phyloP scores from a whole-genome alignment of 192 early-diverging fungal genomes.

The Powellomyces hirtus region DNA sequence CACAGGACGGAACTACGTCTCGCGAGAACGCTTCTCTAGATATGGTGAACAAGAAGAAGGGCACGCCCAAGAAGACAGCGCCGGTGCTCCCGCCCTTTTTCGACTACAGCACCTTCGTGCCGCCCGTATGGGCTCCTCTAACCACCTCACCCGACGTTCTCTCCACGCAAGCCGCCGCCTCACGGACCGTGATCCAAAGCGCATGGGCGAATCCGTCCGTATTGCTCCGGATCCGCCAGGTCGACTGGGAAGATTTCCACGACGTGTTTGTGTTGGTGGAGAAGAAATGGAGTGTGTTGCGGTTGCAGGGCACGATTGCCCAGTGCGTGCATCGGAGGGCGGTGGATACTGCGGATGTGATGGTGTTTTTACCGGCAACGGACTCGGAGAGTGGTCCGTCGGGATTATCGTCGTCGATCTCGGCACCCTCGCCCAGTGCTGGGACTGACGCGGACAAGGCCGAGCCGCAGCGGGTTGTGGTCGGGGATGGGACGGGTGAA shows the following conservation, averaged over 20 bases:
- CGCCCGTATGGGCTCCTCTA: conserved; percentile 14
- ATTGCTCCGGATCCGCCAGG: conserved; percentile 18
- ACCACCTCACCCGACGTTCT: neutral
- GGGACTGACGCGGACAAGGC: neutral
- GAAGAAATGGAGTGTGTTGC: conserved; percentile 11
- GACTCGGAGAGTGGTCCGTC: too few relatives aligned
- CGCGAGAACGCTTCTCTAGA: too few relatives aligned
- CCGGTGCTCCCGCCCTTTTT: conserved; percentile 4
- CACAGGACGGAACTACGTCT: too few relatives aligned
- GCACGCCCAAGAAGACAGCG: neutral
- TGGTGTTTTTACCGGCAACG: conserved; percentile 12
- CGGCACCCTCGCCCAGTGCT: too few relatives aligned
- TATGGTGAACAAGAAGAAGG: neutral
- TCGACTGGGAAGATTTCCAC: conserved; percentile 21
- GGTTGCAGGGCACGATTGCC: conserved; percentile 15
- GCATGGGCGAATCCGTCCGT: neutral
- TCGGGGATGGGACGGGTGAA: neutral
- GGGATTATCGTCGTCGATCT: too few relatives aligned
- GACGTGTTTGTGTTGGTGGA: conserved; percentile 19
- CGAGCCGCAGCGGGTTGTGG: neutral
- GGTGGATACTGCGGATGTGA: conserved; percentile 11
- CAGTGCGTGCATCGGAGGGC: conserved; percentile 9
- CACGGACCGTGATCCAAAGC: neutral
- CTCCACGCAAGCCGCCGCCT: neutral
- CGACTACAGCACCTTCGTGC: conserved; percentile 21